A percentile compares a stretch with the other conserved stretches of the same genome.
Evolutionary conservation across 192 early-diverging fungal genomes (phyloP).

Genomic region (Linnemannia elongata): DNA sequence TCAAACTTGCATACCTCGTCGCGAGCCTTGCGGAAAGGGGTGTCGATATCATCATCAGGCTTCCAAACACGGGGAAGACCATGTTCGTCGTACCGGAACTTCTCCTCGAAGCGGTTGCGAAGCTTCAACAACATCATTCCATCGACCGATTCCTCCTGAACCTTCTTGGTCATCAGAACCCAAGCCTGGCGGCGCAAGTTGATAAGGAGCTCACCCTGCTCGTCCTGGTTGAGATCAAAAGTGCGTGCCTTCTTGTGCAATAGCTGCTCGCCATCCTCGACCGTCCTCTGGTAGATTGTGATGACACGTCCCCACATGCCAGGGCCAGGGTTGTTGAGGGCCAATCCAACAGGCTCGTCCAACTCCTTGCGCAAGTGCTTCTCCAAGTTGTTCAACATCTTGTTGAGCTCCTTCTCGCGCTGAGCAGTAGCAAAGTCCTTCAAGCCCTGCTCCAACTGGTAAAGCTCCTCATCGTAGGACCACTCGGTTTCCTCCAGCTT

Average conservation of each 20-base stretch:
- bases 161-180: slow-evolving; percentile 76
- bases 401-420: slow-evolving; percentile 75
- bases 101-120: slow-evolving; percentile 85
- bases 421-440: slow-evolving; percentile 68
- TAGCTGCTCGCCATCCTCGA: slow-evolving; percentile 66
- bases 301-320: slow-evolving; percentile 85
- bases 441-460: slow-evolving; percentile 74
- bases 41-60: slow-evolving; percentile 95
- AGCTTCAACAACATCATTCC: slow-evolving; percentile 86
- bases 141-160: slow-evolving; percentile 89
- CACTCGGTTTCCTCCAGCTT: slow-evolving; percentile 79
- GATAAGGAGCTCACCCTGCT: slow-evolving; percentile 64
- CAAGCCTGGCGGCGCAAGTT: slow-evolving; percentile 78
- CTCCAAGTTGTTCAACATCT: slow-evolving; percentile 73
- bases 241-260: slow-evolving; percentile 68
- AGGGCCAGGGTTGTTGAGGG: slow-evolving; percentile 74
- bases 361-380: slow-evolving; percentile 70
- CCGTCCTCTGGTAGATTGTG: slow-evolving; percentile 66
- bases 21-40: slow-evolving; percentile 81
- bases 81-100: slow-evolving; percentile 94
- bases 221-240: slow-evolving; percentile 66
- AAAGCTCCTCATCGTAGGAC: slow-evolving; percentile 71
- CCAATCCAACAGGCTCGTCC: slow-evolving; percentile 77
- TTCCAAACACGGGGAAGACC: slow-evolving; percentile 97
- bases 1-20: slow-evolving; percentile 59